Evolutionary conservation across 495 filamentous ascomycete genomes (phyloP), one percentile per base, ranked within the genome.

Genomic region (Penicillium dipodomyicola): DNA sequence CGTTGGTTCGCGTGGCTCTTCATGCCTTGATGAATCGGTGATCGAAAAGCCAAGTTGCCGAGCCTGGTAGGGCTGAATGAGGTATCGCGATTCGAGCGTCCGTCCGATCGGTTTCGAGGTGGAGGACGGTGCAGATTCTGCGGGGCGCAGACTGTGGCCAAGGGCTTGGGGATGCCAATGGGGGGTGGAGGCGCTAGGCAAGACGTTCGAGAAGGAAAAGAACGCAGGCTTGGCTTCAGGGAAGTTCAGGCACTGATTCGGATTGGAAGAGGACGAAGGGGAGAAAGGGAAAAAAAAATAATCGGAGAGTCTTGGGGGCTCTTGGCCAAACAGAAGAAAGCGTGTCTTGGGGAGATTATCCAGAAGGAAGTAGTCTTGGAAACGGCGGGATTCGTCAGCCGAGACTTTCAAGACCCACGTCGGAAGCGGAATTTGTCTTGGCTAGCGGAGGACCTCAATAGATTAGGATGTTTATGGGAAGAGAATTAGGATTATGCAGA

Each of bases 321-420:
- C 61, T 70, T 63, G 61, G 62, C 55, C 55, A 57, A 45, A 42
- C 48, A 52, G 48, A 59, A 32, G 30, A 49, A 52, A 50, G 51
- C 54, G 57, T 40, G 46, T 25, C 52, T 39, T 27, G 32, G 59
- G 48, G 60, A 60, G 64, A 62, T 62, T 60, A 52, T 59, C 62
- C 58, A 61, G 62, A 53, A 60, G 33, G 49, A 47, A 33, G 52
- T 52, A 17, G 27, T 30, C 50, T 58, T 62, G 64, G 52, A 57
- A 49, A 45, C 39, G 49, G 64, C 66, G 66, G 66, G 64, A 69
- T 65, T 69, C 66, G 66, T 67, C 66, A 69, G 66, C 66, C 66
- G 40, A 60, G 58, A 54, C 54, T 58, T 65, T 57, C 23, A 23
- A 40, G 66, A 58, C 64, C 65, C 66, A 67, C 64, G 59, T 58